Evolutionary conservation across 2,329 filamentous ascomycete genomes (phyloP).

Genomic region (Chaetomiaceae sp.): DNA sequence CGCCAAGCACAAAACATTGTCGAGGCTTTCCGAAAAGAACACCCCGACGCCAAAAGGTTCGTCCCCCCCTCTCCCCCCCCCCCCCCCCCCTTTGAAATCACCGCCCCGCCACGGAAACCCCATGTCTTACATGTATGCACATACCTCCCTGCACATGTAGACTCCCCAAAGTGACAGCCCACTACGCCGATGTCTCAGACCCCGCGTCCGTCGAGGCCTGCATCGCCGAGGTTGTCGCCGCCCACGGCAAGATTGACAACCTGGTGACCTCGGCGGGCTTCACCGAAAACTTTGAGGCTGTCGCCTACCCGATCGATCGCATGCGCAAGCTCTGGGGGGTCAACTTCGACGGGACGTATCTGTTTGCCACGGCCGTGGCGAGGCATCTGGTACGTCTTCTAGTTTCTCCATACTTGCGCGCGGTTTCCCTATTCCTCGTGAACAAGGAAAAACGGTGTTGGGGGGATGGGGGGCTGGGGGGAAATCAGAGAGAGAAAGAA

Average conservation of each 20-base stretch:
- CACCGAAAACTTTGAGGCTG: conserved; percentile 91
- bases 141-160: no score
- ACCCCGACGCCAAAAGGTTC: conserved; percentile 68
- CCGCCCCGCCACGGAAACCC: no score
- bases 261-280: conserved; percentile 96
- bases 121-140: no score
- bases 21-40: conserved; percentile 71
- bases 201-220: conserved; percentile 72
- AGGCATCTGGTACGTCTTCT: conserved; percentile 58
- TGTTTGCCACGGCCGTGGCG: conserved; percentile 79
- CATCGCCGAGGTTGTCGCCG: conserved; percentile 62
- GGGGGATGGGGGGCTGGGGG: no score
- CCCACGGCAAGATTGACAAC: conserved; percentile 81
- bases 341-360: conserved; percentile 87
- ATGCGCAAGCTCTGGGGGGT: conserved; percentile 92
- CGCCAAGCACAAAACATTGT: conserved; percentile 71
- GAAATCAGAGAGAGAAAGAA: no score
- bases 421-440: no score
- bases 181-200: conserved; percentile 82
- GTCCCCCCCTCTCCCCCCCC: conserved; percentile 18
- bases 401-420: no score
- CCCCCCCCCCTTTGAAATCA: background rate
- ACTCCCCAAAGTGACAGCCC: conserved; percentile 78
- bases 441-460: no score
- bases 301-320: conserved; percentile 84